Base-by-base conservation (phyloP, 75 land plant species). In the Isoetes taiwanensis region DNA sequence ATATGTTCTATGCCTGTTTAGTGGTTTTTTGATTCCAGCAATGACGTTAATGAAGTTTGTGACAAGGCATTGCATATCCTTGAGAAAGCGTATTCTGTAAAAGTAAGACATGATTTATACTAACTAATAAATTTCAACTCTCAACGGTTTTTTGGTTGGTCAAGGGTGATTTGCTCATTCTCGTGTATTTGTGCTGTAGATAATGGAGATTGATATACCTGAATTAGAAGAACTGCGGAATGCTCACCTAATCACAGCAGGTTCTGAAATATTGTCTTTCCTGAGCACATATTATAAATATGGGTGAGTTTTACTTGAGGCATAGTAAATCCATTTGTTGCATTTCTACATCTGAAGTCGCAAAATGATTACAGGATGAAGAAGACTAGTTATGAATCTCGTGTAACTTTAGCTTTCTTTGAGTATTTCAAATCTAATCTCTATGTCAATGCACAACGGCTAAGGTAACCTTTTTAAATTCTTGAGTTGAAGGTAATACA, bases 21-120 rank as follows among this genome's bases (percentile, higher is more conserved):
- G 98, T 93, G 96, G 96, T 93, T 83, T 58, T 67, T 77, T 65
- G 96, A 79, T 67, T 83, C 82, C 1, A 34, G 56, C 26, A 69
- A 79, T 70, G 86, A 88, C 25, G 75, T 93, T 33, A 70, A 78
- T 30, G 74, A 65, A 25, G 75, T 68, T 34, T 84, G 96, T 61
- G 85, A 84, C 48, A 70, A 74, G 53, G 67, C 84, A 27, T 35
- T 90, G 52, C 48, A 64, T 14, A 9, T 37, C 39, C 9, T 37
- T 37, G 39, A 37, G 14, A 14, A n/a, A n/a, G n/a, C n/a, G n/a
- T n/a, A n/a, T n/a, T n/a, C n/a, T n/a, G n/a, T n/a, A n/a, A n/a
- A n/a, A 39, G n/a, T n/a, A n/a, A 35, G 10, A 34, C 40, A 57
- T 2, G 1, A 31, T 28, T 20, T 39, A n/a, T n/a, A n/a, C n/a